Percentiles rank a stretch among this genome's conserved stretches.
Conservation (phyloP, 1,284 basidiomycete genomes). For the Ustilago nuda region DNA sequence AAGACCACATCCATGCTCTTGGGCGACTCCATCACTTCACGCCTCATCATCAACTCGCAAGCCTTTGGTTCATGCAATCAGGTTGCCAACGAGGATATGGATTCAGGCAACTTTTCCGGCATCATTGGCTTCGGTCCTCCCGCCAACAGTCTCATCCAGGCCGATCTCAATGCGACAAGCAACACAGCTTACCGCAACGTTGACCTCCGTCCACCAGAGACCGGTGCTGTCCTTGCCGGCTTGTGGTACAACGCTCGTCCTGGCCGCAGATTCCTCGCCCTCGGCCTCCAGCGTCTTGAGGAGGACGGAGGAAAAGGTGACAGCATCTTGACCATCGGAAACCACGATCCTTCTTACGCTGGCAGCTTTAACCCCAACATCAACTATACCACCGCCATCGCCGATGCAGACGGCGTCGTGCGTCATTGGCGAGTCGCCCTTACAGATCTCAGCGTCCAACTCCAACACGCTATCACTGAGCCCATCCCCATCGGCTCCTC, state of each 20-base stretch:
- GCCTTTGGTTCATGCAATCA: conserved; percentile 52
- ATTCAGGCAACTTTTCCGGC: conserved; percentile 56
- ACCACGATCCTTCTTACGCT: conserved; percentile 54
- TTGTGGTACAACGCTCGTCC: conserved; percentile 50
- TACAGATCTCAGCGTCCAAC: conserved; percentile 43
- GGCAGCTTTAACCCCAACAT: conserved; percentile 35
- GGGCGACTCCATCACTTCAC: conserved; percentile 37
- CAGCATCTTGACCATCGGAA: conserved; percentile 57
- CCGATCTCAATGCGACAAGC: conserved; percentile 43
- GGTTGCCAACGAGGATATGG: conserved; percentile 53
- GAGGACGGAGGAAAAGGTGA: conserved; percentile 61
- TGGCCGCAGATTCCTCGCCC: conserved; percentile 52
- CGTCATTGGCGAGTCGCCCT: conserved; percentile 56
- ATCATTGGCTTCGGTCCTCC: conserved; percentile 61
- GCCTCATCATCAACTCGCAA: conserved; percentile 50
- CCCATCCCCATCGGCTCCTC: conserved; percentile 43
- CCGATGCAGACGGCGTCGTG: conserved; percentile 51
- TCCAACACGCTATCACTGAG: conserved; percentile 38
- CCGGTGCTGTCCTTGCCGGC: conserved; percentile 56
- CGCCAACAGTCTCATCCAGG: conserved; percentile 57
- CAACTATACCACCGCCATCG: conserved; percentile 41
- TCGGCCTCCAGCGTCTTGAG: conserved; percentile 60
- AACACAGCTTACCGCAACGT: conserved; percentile 42
- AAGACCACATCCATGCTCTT: conserved; percentile 51
- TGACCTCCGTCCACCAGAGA: conserved; percentile 31